A percentile compares a stretch with the other conserved stretches of the same genome.
phyloP scores from a whole-genome alignment of 1,284 basidiomycete genomes.

The Porogramme epimiltina region DNA sequence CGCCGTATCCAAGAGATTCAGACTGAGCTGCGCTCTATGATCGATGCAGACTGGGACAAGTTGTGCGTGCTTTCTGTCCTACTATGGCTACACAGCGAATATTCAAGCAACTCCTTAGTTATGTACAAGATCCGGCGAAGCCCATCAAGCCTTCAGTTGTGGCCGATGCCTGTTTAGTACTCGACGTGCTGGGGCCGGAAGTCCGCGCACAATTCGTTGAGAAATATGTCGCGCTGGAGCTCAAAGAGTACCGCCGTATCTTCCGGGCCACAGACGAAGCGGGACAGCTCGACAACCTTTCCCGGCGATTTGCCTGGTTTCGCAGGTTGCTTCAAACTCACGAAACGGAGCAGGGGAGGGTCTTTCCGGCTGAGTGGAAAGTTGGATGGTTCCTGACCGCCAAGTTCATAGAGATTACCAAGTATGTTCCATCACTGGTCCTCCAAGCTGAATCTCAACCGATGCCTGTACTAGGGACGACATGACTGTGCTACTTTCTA shows the following conservation, averaged over 20 bases:
- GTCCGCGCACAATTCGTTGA: slow-evolving; percentile 83
- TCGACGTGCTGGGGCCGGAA: slow-evolving; percentile 86
- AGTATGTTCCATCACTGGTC: slow-evolving; percentile 43
- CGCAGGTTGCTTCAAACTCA: slow-evolving; percentile 86
- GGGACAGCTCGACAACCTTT: slow-evolving; percentile 95
- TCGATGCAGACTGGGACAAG: slow-evolving; percentile 88
- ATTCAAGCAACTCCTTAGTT: slow-evolving; percentile 48
- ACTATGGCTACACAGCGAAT: background rate
- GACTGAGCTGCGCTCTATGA: slow-evolving; percentile 70
- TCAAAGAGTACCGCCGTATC: slow-evolving; percentile 96
- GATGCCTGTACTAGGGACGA: slow-evolving; percentile 59
- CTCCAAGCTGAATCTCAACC: too few species aligned
- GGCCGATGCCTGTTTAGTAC: slow-evolving; percentile 78
- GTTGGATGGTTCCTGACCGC: slow-evolving; percentile 80
- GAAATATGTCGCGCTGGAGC: slow-evolving; percentile 87
- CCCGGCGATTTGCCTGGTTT: slow-evolving; percentile 96
- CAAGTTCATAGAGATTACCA: slow-evolving; percentile 86
- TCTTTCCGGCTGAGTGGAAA: slow-evolving; percentile 85
- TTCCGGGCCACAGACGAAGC: slow-evolving; percentile 93
- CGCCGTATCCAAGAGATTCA: slow-evolving; percentile 81
- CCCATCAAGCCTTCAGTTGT: slow-evolving; percentile 66
- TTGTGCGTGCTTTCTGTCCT: slow-evolving; percentile 61
- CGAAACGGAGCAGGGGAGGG: slow-evolving; percentile 82
- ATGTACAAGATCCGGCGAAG: slow-evolving; percentile 75
- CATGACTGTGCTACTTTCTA: slow-evolving; percentile 64